These are phyloP conservation scores for Cytospora schulzeri DNA, from an alignment of 2,329 filamentous ascomycete species.

Conservation along the genomic window DNA sequence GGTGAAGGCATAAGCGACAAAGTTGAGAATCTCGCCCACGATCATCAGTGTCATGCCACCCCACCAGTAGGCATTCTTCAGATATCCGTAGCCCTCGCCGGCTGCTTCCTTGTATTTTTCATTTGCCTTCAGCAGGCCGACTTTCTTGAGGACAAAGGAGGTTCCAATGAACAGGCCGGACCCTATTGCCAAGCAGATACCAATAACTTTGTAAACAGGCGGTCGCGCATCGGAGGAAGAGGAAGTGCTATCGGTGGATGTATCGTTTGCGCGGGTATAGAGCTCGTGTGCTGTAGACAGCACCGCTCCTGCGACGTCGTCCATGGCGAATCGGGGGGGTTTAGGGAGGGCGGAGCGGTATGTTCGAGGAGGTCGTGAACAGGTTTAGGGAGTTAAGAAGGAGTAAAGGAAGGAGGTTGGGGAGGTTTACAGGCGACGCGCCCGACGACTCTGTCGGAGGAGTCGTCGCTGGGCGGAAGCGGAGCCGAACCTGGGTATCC, in stretches of 20 bases:
- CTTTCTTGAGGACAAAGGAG: slow-evolving; percentile 95
- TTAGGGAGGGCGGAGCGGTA: neutral
- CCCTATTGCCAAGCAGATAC: slow-evolving; percentile 80
- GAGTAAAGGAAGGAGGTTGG: neutral
- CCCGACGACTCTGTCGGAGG: slow-evolving; percentile 17
- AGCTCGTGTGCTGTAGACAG: slow-evolving; percentile 41
- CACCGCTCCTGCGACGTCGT: slow-evolving; percentile 74
- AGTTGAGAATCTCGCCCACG: slow-evolving; percentile 93
- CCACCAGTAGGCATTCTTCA: slow-evolving; percentile 97
- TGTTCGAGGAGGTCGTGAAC: neutral
- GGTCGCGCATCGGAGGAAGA: slow-evolving; percentile 42
- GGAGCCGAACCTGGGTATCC: slow-evolving; percentile 9
- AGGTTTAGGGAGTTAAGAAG: too few species aligned
- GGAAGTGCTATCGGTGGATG: slow-evolving; percentile 30
- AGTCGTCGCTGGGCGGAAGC: slow-evolving; percentile 18
- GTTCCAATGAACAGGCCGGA: slow-evolving; percentile 92
- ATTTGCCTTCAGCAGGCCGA: slow-evolving; percentile 87
- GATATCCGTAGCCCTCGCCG: slow-evolving; percentile 94
- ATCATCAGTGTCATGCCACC: slow-evolving; percentile 96
- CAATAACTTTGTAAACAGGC: slow-evolving; percentile 76
- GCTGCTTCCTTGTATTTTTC: slow-evolving; percentile 95
- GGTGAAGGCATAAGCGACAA: slow-evolving; percentile 94
- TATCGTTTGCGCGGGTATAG: slow-evolving; percentile 47
- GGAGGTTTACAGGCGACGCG: slow-evolving; percentile 8
- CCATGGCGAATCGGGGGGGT: slow-evolving; percentile 55